These are phyloP conservation scores for Cladosporium austrohemisphaericum DNA, from an alignment of 2,329 filamentous ascomycete species.

Conservation along the genomic window DNA sequence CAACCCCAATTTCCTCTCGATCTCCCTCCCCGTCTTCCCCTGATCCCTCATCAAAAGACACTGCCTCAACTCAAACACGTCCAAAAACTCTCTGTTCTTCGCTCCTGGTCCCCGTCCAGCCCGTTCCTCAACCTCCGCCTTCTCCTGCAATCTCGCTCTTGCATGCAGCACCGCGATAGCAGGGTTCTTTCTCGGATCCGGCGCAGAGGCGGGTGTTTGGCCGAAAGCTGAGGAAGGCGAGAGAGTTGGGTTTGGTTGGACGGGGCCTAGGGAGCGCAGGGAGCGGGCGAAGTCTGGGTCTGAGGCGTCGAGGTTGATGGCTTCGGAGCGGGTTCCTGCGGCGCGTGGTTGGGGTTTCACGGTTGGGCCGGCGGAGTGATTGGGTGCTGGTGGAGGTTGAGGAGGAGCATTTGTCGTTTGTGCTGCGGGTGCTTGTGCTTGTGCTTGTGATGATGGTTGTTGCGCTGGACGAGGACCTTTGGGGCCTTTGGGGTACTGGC, in stretches of 20 bases:
- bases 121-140: constrained; percentile 52
- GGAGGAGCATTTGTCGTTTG: constrained; percentile 29
- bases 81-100: constrained; percentile 38
- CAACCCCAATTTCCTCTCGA: constrained; percentile 34
- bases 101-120: constrained; percentile 38
- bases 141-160: constrained; percentile 47
- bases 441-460: constrained; percentile 23
- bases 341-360: constrained; percentile 40
- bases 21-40: constrained; percentile 27
- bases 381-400: constrained; percentile 26
- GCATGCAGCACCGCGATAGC: constrained; percentile 53
- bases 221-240: constrained; percentile 53
- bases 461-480: constrained; percentile 23
- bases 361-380: constrained; percentile 35
- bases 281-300: constrained; percentile 72
- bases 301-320: constrained; percentile 57
- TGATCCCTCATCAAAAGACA: constrained; percentile 32
- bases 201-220: constrained; percentile 28
- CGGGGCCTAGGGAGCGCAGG: constrained; percentile 62
- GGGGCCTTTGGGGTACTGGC: constrained; percentile 53
- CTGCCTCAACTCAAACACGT: constrained; percentile 40
- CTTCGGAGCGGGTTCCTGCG: constrained; percentile 39
- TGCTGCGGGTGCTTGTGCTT: constrained; percentile 21
- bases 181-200: constrained; percentile 48
- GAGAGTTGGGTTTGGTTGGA: constrained; percentile 55